A percentile compares a stretch with the other conserved stretches of the same genome.
Evolutionary conservation across 2,329 filamentous ascomycete species (phyloP).

Genomic region (Ophiocordyceps unilateralis): DNA sequence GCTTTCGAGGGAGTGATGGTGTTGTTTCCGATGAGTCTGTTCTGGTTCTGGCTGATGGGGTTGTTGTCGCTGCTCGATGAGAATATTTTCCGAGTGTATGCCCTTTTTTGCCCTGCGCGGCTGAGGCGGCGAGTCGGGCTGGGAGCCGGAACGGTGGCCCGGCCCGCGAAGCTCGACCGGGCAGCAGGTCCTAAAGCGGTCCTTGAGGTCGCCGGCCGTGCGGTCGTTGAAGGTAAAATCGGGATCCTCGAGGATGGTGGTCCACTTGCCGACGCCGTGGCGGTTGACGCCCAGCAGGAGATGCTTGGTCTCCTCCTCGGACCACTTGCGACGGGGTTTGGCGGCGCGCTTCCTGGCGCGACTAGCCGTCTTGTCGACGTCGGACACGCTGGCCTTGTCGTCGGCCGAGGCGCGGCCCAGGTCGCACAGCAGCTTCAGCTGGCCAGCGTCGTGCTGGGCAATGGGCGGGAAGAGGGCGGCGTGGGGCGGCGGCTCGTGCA

Average conservation of each 20-base stretch:
- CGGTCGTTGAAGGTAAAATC: slow-evolving; percentile 44
- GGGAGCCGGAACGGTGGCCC: too few species aligned
- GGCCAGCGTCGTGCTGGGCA: slow-evolving; percentile 26
- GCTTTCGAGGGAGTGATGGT: slow-evolving; percentile 2
- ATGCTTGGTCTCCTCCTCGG: slow-evolving; percentile 46
- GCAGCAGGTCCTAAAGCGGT: slow-evolving; percentile 49
- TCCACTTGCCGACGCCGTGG: slow-evolving; percentile 49
- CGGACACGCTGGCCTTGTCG: slow-evolving; percentile 8
- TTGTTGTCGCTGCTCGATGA: slow-evolving; percentile 25
- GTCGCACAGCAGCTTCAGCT: slow-evolving; percentile 24
- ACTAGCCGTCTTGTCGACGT: slow-evolving; percentile 11
- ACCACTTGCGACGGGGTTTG: slow-evolving; percentile 45
- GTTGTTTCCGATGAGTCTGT: too few species aligned
- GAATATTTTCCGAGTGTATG: slow-evolving; percentile 35
- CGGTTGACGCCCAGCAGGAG: slow-evolving; percentile 42
- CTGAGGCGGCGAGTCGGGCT: slow-evolving; percentile 8
- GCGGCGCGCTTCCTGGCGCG: slow-evolving; percentile 35
- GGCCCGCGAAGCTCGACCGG: slow-evolving; percentile 44
- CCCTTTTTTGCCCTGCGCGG: slow-evolving; percentile 25
- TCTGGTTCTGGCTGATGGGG: too few species aligned
- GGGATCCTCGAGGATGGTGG: slow-evolving; percentile 42
- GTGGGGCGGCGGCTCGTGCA: slow-evolving; percentile 43
- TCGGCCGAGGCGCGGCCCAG: slow-evolving; percentile 17
- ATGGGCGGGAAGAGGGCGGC: slow-evolving; percentile 48
- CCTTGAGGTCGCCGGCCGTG: slow-evolving; percentile 45